Base-by-base conservation (phyloP, 164 flowering plant genomes). In the Litsea cubeba region DNA sequence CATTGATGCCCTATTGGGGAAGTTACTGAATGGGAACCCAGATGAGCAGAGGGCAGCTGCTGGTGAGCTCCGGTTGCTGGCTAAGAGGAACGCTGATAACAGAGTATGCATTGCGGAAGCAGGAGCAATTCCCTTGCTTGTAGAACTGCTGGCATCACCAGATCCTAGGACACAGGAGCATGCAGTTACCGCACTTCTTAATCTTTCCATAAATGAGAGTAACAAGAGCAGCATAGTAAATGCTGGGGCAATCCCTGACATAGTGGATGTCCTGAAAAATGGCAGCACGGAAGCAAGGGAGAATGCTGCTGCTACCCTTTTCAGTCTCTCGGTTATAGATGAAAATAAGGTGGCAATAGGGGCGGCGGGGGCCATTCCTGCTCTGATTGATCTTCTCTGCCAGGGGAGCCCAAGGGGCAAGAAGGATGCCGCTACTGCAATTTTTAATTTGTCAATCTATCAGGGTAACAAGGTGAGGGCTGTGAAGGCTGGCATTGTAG, bases 271-370 rank as follows among this genome's bases (percentile, higher is more conserved):
- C 30, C 75, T 79, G 6, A 79, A 76, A 72, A 72, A 70, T 46
- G 78, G 81, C 25, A 75, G 81, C 71, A 79, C 69, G 81, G 81
- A 79, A 79, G 81, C 81, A 2, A 79, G 81, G 67, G 81, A 79
- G 51, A 79, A 79, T 72, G 81, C 81, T 17, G 81, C 81, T 10
- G 78, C 81, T 10, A 79, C 81, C 49, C 81, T 79, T 58, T 79
- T 79, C 66, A 79, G 81, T 71, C 62, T 79, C 11, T 79, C 81
- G 5, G 78, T 79, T 5, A 24, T 75, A 64, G 81, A 79, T 69
- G 78, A 72, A 32, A 71, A 79, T 76, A 79, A 79, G 73, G 78
- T 79, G 50, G 78, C 78, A 50, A 79, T 79, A 64, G 81, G 81
- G 20, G 78, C 76, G 0, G 81, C 81, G 20, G 81, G 76, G 69